These are phyloP conservation scores for Rhipidocladum racemiflorum DNA, from an alignment of 176 grass and related monocot genomes.

Conservation along the genomic window DNA sequence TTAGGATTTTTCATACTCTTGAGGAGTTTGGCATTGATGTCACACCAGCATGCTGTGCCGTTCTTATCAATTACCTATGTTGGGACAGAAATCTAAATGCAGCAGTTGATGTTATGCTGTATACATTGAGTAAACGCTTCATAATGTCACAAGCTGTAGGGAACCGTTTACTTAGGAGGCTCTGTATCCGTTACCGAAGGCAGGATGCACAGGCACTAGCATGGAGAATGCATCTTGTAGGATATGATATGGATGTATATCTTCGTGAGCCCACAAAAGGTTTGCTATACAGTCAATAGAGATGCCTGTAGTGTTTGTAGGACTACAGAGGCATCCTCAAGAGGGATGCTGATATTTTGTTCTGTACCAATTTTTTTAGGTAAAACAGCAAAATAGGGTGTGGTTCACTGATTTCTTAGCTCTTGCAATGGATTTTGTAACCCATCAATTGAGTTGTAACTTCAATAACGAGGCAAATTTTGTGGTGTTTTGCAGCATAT, in stretches of 20 bases:
- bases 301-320: slow-evolving; percentile 37
- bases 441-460: slow-evolving; percentile 41
- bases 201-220: slow-evolving; percentile 58
- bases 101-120: slow-evolving; percentile 75
- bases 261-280: slow-evolving; percentile 61
- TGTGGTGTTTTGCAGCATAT: neutral
- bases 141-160: slow-evolving; percentile 53
- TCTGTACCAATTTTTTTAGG: slow-evolving; percentile 45
- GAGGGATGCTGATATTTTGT: slow-evolving; percentile 47
- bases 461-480: slow-evolving; percentile 36
- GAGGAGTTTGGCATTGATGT: slow-evolving; percentile 59
- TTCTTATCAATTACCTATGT: slow-evolving; percentile 69
- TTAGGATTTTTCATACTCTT: slow-evolving; percentile 66
- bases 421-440: slow-evolving; percentile 43
- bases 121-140: slow-evolving; percentile 71
- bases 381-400: slow-evolving; percentile 28
- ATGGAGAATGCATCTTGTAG: slow-evolving; percentile 75
- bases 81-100: slow-evolving; percentile 53
- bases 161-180: slow-evolving; percentile 68
- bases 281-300: slow-evolving; percentile 57
- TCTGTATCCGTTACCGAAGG: slow-evolving; percentile 58
- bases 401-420: slow-evolving; percentile 32
- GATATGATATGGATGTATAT: slow-evolving; percentile 92
- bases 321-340: slow-evolving; percentile 36
- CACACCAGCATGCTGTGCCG: slow-evolving; percentile 62